phyloP scores from a whole-genome alignment of 2,329 filamentous ascomycete genomes.

The Scopulariopsis brevicaulis region DNA sequence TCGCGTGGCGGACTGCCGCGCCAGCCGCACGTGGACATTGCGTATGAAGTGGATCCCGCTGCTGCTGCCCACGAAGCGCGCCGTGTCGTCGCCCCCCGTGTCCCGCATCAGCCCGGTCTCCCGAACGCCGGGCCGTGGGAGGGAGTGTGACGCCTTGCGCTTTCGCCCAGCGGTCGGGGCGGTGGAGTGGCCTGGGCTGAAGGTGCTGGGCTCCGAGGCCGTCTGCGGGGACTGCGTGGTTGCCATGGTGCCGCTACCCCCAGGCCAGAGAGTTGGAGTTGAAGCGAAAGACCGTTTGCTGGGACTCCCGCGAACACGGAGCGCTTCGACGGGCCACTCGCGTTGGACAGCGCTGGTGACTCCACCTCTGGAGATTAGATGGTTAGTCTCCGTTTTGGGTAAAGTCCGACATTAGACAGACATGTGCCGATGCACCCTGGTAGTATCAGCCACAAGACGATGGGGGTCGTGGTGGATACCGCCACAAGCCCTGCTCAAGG shows the following conservation, averaged over 20 bases:
- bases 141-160: conserved; percentile 10
- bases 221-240: conserved; percentile 16
- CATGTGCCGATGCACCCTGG: too few species aligned
- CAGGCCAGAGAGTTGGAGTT: too few species aligned
- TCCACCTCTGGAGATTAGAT: too few species aligned
- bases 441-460: too few species aligned
- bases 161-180: conserved; percentile 12
- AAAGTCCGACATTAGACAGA: too few species aligned
- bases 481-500: too few species aligned
- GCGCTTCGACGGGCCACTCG: too few species aligned
- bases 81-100: conserved; percentile 28
- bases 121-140: conserved; percentile 14
- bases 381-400: too few species aligned
- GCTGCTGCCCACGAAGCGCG: conserved; percentile 44
- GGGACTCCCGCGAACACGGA: too few species aligned
- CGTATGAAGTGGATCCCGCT: conserved; percentile 49
- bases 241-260: conserved; percentile 14
- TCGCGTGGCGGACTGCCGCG: conserved; percentile 12
- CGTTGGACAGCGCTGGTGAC: too few species aligned
- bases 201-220: conserved; percentile 13
- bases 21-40: conserved; percentile 38
- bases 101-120: conserved; percentile 36
- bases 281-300: not conserved
- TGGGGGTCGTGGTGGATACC: too few species aligned
- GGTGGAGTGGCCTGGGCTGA: conserved; percentile 9